These are phyloP conservation scores for Odontarrhena argentea DNA, from an alignment of 345 rosid species.

Conservation along the genomic window DNA sequence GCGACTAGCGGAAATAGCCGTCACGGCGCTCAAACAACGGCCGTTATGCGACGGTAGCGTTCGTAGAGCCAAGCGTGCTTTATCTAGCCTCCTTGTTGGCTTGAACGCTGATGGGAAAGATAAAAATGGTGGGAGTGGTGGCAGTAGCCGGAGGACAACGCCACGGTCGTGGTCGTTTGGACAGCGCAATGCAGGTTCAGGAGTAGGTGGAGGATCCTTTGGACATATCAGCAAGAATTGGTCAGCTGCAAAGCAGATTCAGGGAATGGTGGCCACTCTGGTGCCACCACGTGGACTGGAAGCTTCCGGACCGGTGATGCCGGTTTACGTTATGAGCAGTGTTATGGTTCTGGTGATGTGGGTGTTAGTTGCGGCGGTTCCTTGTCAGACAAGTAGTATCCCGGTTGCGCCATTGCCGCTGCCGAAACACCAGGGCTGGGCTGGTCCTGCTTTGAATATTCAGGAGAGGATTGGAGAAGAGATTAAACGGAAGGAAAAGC, in stretches of 20 bases:
- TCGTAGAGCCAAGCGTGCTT: constrained; percentile 75
- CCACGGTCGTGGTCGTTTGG: constrained; percentile 89
- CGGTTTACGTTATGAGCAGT: constrained; percentile 66
- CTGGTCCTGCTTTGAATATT: constrained; percentile 56
- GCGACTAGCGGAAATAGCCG: constrained; percentile 69
- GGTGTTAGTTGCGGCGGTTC: constrained; percentile 76
- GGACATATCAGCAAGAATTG: constrained; percentile 74
- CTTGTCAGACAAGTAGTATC: constrained; percentile 85
- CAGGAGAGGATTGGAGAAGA: constrained; percentile 88
- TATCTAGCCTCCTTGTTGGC: constrained; percentile 46
- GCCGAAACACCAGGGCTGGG: constrained; percentile 81
- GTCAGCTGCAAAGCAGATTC: constrained; percentile 93
- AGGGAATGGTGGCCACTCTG: constrained; percentile 66
- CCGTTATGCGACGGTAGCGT: constrained; percentile 85
- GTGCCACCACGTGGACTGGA: constrained; percentile 74
- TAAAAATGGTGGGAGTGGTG: constrained; percentile 41
- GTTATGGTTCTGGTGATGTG: constrained; percentile 71
- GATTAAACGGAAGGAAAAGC: constrained; percentile 93
- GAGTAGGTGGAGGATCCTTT: constrained; percentile 46
- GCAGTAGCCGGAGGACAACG: constrained; percentile 44
- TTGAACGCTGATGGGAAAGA: constrained; percentile 63
- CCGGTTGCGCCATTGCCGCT: constrained; percentile 59
- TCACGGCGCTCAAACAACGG: constrained; percentile 59
- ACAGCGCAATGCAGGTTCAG: constrained; percentile 52
- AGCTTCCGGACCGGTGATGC: constrained; percentile 51